phyloP scores from a whole-genome alignment of 164 flowering plant species.

The Tetrastigma voinierianum region DNA sequence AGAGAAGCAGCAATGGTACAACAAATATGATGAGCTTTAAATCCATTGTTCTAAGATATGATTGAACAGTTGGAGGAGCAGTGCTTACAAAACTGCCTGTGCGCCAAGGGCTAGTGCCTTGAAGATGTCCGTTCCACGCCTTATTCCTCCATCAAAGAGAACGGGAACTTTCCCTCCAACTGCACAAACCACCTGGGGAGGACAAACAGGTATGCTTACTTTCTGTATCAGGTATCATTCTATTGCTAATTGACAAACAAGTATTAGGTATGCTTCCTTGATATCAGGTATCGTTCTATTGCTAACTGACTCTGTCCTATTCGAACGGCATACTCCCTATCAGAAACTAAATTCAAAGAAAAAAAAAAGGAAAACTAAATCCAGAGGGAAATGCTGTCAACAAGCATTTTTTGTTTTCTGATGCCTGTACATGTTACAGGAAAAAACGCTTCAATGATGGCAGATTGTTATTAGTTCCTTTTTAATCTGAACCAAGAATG shows the following conservation, averaged over 20 bases:
- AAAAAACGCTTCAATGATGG: too few species aligned
- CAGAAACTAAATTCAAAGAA: too few species aligned
- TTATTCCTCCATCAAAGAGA: slow-evolving; percentile 77
- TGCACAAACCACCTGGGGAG: slow-evolving; percentile 57
- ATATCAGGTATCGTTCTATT: not conserved
- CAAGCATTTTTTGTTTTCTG: not conserved
- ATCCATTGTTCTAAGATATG: too few species aligned
- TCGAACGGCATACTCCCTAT: not conserved
- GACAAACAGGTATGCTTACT: not conserved
- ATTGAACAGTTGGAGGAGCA: not conserved
- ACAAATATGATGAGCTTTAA: too few species aligned
- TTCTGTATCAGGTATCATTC: too few species aligned
- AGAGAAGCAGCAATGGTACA: too few species aligned
- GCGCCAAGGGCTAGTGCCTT: slow-evolving; percentile 95
- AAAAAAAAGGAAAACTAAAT: not conserved
- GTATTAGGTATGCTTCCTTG: too few species aligned
- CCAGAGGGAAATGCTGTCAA: not conserved
- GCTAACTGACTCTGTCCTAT: not conserved
- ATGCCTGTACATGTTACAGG: not conserved
- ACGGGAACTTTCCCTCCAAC: slow-evolving; percentile 72
- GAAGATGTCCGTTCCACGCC: slow-evolving; percentile 84
- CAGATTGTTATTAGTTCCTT: too few species aligned
- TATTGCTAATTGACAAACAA: not conserved
- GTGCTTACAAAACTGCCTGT: slow-evolving; percentile 66
- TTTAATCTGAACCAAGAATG: too few species aligned